phyloP scores from a whole-genome alignment of 148 eudicot genomes.

The Rhododendron mucronatum region DNA sequence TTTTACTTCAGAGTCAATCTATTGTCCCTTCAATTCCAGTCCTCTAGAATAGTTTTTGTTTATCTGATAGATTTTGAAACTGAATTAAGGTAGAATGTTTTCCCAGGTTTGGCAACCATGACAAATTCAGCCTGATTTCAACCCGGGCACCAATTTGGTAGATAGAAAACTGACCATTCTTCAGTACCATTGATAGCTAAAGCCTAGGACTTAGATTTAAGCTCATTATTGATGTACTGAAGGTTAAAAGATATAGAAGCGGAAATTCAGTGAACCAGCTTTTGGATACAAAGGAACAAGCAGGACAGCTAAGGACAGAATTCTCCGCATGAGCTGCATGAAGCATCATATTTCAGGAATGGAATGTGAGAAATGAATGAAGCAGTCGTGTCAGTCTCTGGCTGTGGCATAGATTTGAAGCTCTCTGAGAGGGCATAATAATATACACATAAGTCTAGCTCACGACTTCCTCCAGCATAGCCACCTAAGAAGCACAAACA shows the following conservation, averaged over 20 bases:
- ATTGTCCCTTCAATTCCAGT: background rate
- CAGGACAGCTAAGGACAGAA: background rate
- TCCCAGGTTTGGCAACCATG: background rate
- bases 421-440: background rate
- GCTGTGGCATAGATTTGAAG: background rate
- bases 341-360: background rate
- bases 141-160: background rate
- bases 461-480: background rate
- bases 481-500: background rate
- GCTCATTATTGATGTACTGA: background rate
- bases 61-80: background rate
- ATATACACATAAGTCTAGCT: background rate
- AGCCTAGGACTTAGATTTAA: background rate
- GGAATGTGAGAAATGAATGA: background rate
- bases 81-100: background rate
- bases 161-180: background rate
- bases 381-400: background rate
- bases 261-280: background rate
- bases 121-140: background rate
- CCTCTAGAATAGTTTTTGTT: background rate
- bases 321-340: constrained; percentile 5
- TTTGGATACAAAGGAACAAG: background rate
- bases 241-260: background rate
- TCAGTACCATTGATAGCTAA: constrained; percentile 2
- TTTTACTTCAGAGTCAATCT: background rate